Evolutionary conservation across 176 grass and related monocot genomes (phyloP).

Genomic region (Juncus effusus): DNA sequence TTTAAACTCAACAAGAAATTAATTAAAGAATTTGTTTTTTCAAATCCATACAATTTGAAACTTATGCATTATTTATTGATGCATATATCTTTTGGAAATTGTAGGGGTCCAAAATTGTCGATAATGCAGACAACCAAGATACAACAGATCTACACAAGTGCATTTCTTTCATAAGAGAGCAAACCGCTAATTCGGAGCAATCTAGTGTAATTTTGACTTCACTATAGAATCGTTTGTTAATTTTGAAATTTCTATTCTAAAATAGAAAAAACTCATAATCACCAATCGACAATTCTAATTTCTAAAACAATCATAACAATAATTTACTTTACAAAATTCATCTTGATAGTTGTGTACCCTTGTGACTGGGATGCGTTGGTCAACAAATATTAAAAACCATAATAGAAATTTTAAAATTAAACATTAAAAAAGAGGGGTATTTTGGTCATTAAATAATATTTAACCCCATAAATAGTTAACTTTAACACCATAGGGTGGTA

Average conservation of each 20-base stretch:
- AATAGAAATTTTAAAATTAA: too few species aligned
- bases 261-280: neutral
- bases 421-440: too few species aligned
- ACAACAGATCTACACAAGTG: conserved; percentile 74
- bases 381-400: too few species aligned
- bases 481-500: too few species aligned
- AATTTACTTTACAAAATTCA: too few species aligned
- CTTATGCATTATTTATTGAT: neutral
- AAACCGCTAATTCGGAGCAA: conserved; percentile 39
- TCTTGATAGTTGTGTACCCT: too few species aligned
- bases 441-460: too few species aligned
- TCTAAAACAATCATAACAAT: too few species aligned
- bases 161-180: conserved; percentile 45
- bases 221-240: neutral
- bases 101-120: conserved; percentile 61
- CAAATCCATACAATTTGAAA: neutral
- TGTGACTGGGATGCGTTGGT: too few species aligned
- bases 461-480: too few species aligned
- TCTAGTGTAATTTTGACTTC: conserved; percentile 41
- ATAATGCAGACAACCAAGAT: conserved; percentile 70
- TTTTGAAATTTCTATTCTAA: neutral
- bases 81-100: conserved; percentile 1
- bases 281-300: too few species aligned
- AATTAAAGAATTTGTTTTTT: neutral
- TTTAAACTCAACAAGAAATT: too few species aligned